Evolutionary conservation across 352 stramenopile genomes (phyloP), one percentile per base, ranked within the genome.

Genomic region (Phytophthora pistaciae): DNA sequence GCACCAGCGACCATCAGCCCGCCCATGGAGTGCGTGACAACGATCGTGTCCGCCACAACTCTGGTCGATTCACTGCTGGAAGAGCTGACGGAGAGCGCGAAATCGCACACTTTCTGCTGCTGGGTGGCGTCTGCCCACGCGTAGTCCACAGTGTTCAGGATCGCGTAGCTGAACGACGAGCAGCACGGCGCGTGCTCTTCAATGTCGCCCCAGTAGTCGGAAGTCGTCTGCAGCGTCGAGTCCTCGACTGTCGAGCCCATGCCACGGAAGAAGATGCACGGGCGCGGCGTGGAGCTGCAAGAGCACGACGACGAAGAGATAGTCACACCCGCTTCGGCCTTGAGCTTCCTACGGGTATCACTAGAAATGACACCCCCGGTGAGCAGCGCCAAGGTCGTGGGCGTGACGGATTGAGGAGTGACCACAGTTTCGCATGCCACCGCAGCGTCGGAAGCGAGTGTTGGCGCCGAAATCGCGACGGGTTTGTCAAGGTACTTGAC

Each of bases 11-110:
- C 21, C 27, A 78, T 66, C n/a, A 83, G 61, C 10, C 70, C 73
- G 16, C 72, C 68, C 69, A 80, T 80, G 11, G 76, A 83, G 56
- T 83, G 68, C 23, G 64, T 60, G 14, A 80, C 58, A 8, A 83
- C 56, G 60, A 80, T 80, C 5, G 72, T 69, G 53, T 78, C 56
- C 6, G 72, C 62, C 29, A 77, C 64, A 1, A 56, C 56, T 10
- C 56, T 60, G 0, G 56, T 55, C 20, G 62, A 59, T 5, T 21
- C 27, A 29, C 53, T 64, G 33, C 66, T 70, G 14, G 53, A 66
- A 18, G 53, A 59, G 56, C 65, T 74, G 18, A 70, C 48, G 7
- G 48, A 53, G 10, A 78, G 25, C 0, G 71, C 67, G 21, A 67
- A 63, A 40, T 74, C 48, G 67, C 75, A 75, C 29, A 72, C 61